Evolutionary conservation across 345 rosid species (phyloP), one percentile per base, ranked within the genome.

Genomic region (Melastoma malabathricum): DNA sequence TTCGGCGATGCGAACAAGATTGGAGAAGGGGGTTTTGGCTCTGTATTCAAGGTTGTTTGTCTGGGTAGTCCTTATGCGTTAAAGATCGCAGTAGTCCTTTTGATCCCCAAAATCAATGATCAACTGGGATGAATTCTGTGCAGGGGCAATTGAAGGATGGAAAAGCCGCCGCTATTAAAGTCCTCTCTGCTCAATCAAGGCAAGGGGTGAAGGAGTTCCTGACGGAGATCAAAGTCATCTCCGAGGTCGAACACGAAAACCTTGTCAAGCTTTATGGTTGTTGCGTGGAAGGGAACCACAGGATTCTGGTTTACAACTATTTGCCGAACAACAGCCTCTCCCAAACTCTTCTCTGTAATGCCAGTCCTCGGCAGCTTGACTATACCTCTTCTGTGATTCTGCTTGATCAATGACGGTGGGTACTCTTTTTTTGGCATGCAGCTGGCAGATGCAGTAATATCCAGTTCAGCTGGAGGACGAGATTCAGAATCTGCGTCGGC

Each of bases 21-120:
- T 64, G 98, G 98, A 31, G 98, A 84, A 71, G 98, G 98, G 41
- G 98, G 96, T 46, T 92, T 87, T 52, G 98, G 98, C 65, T 74
- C 81, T 56, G 98, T 92, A 22, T 46, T 43, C 44, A 51, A 59
- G 59, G 58, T 54, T 20, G 43, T 15, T 8, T 16, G 17, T 15
- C 39, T 10, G 13, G 10, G 25, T 22, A 8, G 48, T 22, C 18
- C 18, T 31, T 14, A 18, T 4, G 4, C 2, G 25, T 18, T 18
- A 19, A 10, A 1, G 13, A 48, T 51, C 13, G 41, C 3, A 6
- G 10, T 51, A 51, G 44, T 29, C 44, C 18, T 31, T 51, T 34
- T 34, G 44, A 43, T 41, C 55, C 55, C 18, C 55, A 15, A 39
- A 57, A 48, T 38, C 18, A 34, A 44, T 46, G 15, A 25, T 54